Base-by-base conservation (phyloP, 768 basidiomycete genomes). In the Tylopilus vinaceipallidus region DNA sequence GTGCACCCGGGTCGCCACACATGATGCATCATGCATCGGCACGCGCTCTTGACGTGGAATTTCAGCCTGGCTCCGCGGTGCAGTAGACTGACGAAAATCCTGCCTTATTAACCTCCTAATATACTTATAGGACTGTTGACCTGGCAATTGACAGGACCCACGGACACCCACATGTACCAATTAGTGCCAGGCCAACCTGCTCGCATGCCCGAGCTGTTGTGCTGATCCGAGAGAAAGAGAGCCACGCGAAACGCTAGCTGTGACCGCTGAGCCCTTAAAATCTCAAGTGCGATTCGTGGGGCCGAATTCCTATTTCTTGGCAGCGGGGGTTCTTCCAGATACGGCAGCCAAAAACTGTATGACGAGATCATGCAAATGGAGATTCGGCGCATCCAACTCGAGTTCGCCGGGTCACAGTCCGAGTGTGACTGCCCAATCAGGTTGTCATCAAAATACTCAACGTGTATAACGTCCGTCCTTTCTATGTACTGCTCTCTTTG, bases 301-400 rank as follows among this genome's bases (percentile, higher is more conserved):
- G 58, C 6, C n/a, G 43, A 45, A 54, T 50, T 62, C 48, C 50
- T 54, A 57, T 61, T 56, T 51, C 57, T 49, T 38, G 16, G 45
- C 50, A 34, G 27, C 12, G 6, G 51, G 55, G 53, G 39, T 66
- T 66, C 61, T 58, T 58, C 53, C 50, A 54, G 37, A 32, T 43
- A 41, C n/a, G n/a, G n/a, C n/a, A n/a, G 49, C n/a, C 47, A 45
- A 49, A 54, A 57, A 20, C 36, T 3, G 47, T 49, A 53, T 61
- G 52, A 58, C 53, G 61, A 58, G 48, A 63, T 30, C 12, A 20
- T 34, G 51, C 52, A 56, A 64, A 66, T 61, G 64, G 64, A 45
- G 61, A 37, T 61, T 64, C 58, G 47, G 58, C 53, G 58, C 53
- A 53, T 39, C 16, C 46, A 47, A 27, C 44, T 19, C 52, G 30